Percentiles rank a stretch among this genome's conserved stretches.
phyloP scores from a whole-genome alignment of 2,329 filamentous ascomycete genomes.

The Alternaria incomplexa region DNA sequence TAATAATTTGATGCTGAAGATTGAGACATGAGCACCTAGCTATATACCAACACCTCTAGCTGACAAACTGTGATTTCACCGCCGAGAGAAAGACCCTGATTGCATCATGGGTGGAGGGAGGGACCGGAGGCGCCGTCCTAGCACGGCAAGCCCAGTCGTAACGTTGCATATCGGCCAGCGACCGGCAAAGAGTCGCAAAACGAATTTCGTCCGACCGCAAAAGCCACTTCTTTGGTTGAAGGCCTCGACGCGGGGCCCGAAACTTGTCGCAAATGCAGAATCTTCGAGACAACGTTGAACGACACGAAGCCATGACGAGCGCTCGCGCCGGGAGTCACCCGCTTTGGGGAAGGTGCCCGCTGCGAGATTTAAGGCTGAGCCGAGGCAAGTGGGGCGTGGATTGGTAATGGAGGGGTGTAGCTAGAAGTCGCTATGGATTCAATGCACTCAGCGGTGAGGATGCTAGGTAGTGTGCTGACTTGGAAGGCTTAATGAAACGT shows the following conservation, averaged over 20 bases:
- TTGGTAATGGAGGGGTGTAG: slow-evolving; percentile 21
- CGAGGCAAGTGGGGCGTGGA: slow-evolving; percentile 35
- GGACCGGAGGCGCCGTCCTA: background rate
- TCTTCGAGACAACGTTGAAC: slow-evolving; percentile 9
- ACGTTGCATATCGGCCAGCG: slow-evolving; percentile 10
- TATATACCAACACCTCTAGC: slow-evolving; percentile 16
- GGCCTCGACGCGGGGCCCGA: slow-evolving; percentile 3
- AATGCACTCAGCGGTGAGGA: background rate
- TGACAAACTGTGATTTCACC: slow-evolving; percentile 13
- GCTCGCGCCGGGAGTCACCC: slow-evolving; percentile 17
- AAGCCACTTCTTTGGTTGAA: background rate
- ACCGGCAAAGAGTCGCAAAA: slow-evolving; percentile 11
- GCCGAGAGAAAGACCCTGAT: slow-evolving; percentile 13
- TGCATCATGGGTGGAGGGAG: slow-evolving; percentile 22
- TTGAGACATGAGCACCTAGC: slow-evolving; percentile 1
- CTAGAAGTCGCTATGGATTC: background rate
- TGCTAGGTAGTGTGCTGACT: background rate
- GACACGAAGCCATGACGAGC: slow-evolving; percentile 22
- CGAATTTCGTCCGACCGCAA: background rate
- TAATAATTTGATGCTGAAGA: slow-evolving; percentile 2
- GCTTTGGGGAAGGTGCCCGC: slow-evolving; percentile 22
- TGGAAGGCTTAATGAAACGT: background rate
- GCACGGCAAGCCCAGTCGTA: background rate
- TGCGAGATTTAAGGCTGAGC: slow-evolving; percentile 15
- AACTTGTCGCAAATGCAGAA: slow-evolving; percentile 11